phyloP scores from a whole-genome alignment of 2,329 filamentous ascomycete species.

The Beauveria rudraprayagi region DNA sequence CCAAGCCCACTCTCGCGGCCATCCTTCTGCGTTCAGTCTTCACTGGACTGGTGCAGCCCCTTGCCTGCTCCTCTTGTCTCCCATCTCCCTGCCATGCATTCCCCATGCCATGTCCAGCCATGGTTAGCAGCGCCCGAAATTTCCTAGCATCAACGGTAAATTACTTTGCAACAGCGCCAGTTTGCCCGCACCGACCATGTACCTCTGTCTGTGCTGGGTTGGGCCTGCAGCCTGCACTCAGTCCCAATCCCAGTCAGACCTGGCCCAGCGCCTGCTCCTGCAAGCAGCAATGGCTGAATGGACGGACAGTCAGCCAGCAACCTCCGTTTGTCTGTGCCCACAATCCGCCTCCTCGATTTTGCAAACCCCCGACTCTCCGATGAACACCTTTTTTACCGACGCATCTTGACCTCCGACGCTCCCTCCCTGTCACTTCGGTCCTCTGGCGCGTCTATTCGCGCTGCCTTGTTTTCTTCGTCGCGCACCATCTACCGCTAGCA shows the following conservation, averaged over 20 bases:
- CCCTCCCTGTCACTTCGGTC: background rate
- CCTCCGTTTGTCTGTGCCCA: slow-evolving; percentile 3
- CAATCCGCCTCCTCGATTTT: slow-evolving; percentile 7
- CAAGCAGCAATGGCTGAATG: background rate
- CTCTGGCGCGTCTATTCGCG: background rate
- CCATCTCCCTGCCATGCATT: background rate
- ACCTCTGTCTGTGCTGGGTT: background rate
- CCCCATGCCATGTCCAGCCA: background rate
- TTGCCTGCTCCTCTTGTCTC: background rate
- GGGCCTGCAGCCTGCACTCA: background rate
- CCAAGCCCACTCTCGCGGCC: background rate
- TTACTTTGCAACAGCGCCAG: background rate
- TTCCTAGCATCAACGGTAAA: no score
- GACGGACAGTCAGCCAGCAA: background rate
- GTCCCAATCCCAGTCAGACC: background rate
- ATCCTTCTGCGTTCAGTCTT: no score
- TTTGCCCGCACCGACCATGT: background rate
- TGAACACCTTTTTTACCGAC: background rate
- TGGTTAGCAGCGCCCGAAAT: background rate
- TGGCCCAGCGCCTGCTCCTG: background rate
- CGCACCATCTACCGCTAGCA: background rate
- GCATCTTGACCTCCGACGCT: background rate
- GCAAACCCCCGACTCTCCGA: slow-evolving; percentile 7
- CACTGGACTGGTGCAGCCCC: background rate
- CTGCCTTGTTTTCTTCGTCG: background rate